These are phyloP conservation scores for Mucor circinelloides DNA, from an alignment of 371 early-diverging fungal genomes.

Conservation along the genomic window DNA sequence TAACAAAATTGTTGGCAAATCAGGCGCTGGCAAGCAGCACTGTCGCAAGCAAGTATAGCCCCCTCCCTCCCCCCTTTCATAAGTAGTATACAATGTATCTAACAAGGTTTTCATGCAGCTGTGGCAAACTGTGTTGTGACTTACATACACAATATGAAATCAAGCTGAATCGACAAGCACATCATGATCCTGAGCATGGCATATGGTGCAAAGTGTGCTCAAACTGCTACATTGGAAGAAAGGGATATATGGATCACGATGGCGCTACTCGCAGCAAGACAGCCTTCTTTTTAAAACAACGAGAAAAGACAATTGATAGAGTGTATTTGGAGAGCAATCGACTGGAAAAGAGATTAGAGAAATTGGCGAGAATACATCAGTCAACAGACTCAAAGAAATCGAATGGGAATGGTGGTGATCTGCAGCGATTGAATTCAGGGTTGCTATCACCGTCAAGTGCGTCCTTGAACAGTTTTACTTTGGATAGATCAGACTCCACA, in stretches of 20 bases:
- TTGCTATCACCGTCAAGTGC: conserved; percentile 17
- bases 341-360: conserved; percentile 84
- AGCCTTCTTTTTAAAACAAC: conserved; percentile 54
- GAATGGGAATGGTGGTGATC: not conserved
- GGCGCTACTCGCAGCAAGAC: conserved; percentile 54
- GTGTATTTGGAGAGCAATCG: conserved; percentile 83
- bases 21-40: conserved; percentile 50
- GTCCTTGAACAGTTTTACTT: conserved; percentile 22
- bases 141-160: conserved; percentile 71
- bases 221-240: conserved; percentile 60
- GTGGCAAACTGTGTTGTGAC: conserved; percentile 76
- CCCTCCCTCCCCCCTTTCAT: not conserved
- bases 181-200: conserved; percentile 74
- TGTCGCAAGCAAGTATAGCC: conserved; percentile 38
- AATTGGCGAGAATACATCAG: conserved; percentile 51
- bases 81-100: not conserved
- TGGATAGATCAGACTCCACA: conserved; percentile 38
- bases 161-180: conserved; percentile 66
- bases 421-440: not conserved
- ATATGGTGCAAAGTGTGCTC: conserved; percentile 79
- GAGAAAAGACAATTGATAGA: conserved; percentile 64
- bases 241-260: conserved; percentile 50
- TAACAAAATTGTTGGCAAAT: conserved; percentile 34
- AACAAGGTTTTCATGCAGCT: conserved; percentile 41
- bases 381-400: conserved; percentile 22